Base-by-base conservation (phyloP, 257 asterid genomes). In the Solanum paucissectum region DNA sequence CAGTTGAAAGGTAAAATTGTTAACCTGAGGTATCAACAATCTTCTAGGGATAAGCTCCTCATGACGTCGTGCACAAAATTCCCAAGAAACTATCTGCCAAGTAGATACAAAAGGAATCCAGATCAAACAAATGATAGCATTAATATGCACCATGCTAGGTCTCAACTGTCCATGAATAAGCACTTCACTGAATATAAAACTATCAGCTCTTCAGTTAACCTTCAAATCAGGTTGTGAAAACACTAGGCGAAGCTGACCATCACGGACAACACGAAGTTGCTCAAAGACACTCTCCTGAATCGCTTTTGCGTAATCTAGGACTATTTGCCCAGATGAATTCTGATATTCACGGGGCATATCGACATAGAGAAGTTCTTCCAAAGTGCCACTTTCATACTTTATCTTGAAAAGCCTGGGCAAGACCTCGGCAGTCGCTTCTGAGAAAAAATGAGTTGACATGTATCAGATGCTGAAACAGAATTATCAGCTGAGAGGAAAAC, bases 371-470 rank as follows among this genome's bases (percentile, higher is more conserved):
- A 95, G 91, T 85, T 96, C 99, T 91, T 96, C 99, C 89, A 96
- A 72, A 36, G 98, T 96, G 37, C 99, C 99, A 87, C 99, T 96
- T 93, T 96, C 99, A 86, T 94, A 95, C 89, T 94, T 94, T 88
- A 95, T 93, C 91, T 94, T 95, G 93, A 93, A 96, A 88, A 96
- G 96, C 87, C 98, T 94, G 46, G 98, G 98, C 87, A 96, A 91
- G 87, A 96, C 99, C 90, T 97, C 99, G 8, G 87, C 96, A 86
- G 99, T 96, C 87, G 99, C 99, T 98, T 97, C 99, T 97, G 94
- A 55, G 86, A 89, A 32, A 18, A 60, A 84, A 55, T 33, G 85
- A 81, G 83, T 64, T 73, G 89, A 71, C 34, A 79, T 87, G 75
- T 23, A 81, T 91, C 85, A 90, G 55, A 33, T 83, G 86, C 87